phyloP scores from a whole-genome alignment of 139 green algal genomes.

The Pseudopediastrum boryanum region DNA sequence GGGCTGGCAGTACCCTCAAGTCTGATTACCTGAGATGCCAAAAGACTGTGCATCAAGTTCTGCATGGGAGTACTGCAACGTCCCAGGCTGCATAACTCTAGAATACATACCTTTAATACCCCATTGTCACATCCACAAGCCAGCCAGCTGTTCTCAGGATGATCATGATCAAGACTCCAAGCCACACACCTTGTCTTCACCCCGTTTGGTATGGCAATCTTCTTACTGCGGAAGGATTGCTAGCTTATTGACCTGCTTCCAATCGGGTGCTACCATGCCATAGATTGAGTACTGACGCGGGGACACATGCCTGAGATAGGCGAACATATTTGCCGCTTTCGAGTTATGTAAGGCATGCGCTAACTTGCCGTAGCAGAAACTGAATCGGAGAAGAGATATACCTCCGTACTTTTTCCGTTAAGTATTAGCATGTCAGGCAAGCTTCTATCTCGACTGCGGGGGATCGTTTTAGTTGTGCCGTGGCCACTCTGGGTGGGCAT shows the following conservation, averaged over 20 bases:
- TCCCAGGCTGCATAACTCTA: neutral
- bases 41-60: neutral
- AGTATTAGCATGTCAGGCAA: too few relatives aligned
- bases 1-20: neutral
- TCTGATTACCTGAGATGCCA: neutral
- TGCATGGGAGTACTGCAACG: neutral
- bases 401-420: too few relatives aligned
- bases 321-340: too few relatives aligned
- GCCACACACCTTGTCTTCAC: conserved; percentile 69
- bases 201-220: conserved; percentile 84
- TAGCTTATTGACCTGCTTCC: neutral
- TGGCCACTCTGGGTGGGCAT: too few relatives aligned
- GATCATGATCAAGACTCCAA: conserved; percentile 78
- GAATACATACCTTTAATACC: conserved; percentile 75
- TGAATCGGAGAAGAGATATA: too few relatives aligned
- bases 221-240: conserved; percentile 71
- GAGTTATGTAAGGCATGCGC: too few relatives aligned
- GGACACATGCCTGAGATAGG: conserved; percentile 25
- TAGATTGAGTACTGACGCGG: neutral
- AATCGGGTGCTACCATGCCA: neutral
- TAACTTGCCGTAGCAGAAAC: too few relatives aligned
- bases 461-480: too few relatives aligned
- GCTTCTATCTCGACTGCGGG: too few relatives aligned
- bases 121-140: conserved; percentile 77
- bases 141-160: too few relatives aligned